Evolutionary conservation across 352 stramenopile genomes (phyloP).

Genomic region (Hyaloperonospora arabidopsidis): DNA sequence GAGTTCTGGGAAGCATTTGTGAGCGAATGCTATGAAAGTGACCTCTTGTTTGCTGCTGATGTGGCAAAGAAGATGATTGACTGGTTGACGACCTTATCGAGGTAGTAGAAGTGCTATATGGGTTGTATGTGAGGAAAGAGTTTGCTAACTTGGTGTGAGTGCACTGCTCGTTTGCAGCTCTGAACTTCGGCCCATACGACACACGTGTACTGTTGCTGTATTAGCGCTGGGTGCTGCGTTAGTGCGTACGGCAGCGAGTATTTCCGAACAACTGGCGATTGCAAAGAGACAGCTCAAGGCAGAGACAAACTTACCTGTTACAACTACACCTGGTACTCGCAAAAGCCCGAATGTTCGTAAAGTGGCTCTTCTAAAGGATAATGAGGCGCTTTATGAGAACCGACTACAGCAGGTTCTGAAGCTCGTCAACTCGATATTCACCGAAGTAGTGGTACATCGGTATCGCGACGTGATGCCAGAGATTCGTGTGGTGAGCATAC

Average conservation of each 20-base stretch:
- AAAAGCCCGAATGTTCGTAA: constrained; percentile 45
- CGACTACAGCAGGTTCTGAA: constrained; percentile 50
- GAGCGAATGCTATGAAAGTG: constrained; percentile 71
- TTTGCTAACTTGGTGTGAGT: constrained; percentile 11
- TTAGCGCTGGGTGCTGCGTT: constrained; percentile 63
- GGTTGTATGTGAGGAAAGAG: neutral
- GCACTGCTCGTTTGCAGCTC: constrained; percentile 30
- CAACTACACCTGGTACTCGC: constrained; percentile 19
- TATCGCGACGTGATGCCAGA: constrained; percentile 91
- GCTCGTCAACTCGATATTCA: constrained; percentile 63
- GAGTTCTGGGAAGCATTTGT: constrained; percentile 77
- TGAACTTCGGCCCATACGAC: constrained; percentile 73
- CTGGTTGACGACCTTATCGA: constrained; percentile 76
- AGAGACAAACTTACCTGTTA: constrained; percentile 30
- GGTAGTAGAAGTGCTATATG: constrained; percentile 21
- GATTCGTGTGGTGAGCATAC: constrained; percentile 79
- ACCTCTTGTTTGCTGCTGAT: constrained; percentile 67
- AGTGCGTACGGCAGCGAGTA: constrained; percentile 38
- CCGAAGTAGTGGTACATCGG: constrained; percentile 67
- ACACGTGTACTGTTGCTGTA: constrained; percentile 64
- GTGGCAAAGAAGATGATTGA: constrained; percentile 61
- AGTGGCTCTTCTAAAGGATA: constrained; percentile 44
- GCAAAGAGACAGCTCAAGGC: constrained; percentile 66
- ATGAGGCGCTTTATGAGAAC: constrained; percentile 61
- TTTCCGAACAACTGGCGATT: constrained; percentile 58